Evolutionary conservation across 2,329 filamentous ascomycete species (phyloP).

Genomic region (Talaromyces sp.): DNA sequence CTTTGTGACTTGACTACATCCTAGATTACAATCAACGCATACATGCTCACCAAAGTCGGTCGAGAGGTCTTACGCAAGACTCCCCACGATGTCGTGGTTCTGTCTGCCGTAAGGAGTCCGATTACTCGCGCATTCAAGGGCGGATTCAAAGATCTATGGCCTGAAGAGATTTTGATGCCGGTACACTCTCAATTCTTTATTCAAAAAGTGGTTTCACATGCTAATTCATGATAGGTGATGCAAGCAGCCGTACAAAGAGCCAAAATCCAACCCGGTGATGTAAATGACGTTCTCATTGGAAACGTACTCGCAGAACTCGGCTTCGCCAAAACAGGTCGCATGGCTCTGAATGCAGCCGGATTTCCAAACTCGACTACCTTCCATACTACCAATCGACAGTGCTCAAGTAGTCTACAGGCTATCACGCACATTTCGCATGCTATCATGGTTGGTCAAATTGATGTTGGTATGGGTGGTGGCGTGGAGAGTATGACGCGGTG

Average conservation of each 20-base stretch:
- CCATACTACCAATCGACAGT: conserved; percentile 85
- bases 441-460: conserved; percentile 73
- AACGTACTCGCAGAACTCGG: conserved; percentile 67
- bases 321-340: conserved; percentile 81
- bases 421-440: conserved; percentile 86
- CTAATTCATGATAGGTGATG: conserved; percentile 22
- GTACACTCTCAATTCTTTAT: not conserved
- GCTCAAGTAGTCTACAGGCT: conserved; percentile 88
- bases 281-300: conserved; percentile 76
- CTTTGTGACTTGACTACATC: not conserved
- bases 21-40: not conserved
- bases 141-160: conserved; percentile 71
- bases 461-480: conserved; percentile 80
- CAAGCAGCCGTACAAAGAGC: conserved; percentile 26
- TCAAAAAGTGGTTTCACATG: not conserved
- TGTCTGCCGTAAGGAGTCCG: conserved; percentile 80
- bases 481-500: conserved; percentile 74
- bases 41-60: conserved; percentile 16
- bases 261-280: conserved; percentile 70
- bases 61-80: conserved; percentile 56
- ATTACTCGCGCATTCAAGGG: conserved; percentile 83
- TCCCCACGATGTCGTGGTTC: conserved; percentile 90
- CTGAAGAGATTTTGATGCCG: conserved; percentile 26
- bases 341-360: conserved; percentile 79
- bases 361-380: conserved; percentile 83